phyloP scores from a whole-genome alignment of 441 rosid genomes.

The Mallotus japonicus region DNA sequence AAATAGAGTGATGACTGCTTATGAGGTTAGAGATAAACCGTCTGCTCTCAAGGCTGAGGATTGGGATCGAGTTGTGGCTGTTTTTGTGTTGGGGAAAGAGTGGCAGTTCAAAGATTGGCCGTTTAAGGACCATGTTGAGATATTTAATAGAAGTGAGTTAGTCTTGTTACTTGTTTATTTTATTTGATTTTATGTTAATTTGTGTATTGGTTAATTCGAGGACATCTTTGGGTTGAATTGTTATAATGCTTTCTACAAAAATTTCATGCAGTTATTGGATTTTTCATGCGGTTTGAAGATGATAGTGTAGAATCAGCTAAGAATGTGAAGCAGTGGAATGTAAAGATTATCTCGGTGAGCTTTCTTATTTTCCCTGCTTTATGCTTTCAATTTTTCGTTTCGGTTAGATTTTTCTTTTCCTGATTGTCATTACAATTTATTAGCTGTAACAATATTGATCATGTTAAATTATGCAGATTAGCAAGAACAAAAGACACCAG shows the following conservation, averaged over 20 bases:
- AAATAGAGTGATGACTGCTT: constrained; percentile 82
- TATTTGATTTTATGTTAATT: too few species aligned
- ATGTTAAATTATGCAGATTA: constrained; percentile 54
- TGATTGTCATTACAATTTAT: too few species aligned
- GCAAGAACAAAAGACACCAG: constrained; percentile 94
- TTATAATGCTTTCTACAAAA: background rate
- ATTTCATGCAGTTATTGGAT: constrained; percentile 73
- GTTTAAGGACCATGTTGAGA: constrained; percentile 89
- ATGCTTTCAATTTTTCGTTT: background rate
- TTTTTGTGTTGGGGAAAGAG: constrained; percentile 88
- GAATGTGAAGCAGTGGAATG: constrained; percentile 95
- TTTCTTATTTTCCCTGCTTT: background rate
- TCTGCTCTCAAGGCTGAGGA: constrained; percentile 78
- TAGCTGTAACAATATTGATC: background rate
- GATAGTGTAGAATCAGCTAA: constrained; percentile 91
- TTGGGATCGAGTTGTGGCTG: constrained; percentile 93
- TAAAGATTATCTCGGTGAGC: constrained; percentile 85
- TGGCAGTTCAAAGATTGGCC: constrained; percentile 99
- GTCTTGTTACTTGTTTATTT: background rate
- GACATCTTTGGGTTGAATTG: background rate
- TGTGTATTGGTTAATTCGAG: background rate
- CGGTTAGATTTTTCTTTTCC: background rate
- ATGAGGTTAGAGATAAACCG: constrained; percentile 93
- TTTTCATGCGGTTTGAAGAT: constrained; percentile 87
- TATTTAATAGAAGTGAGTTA: constrained; percentile 79